Percentiles rank a stretch among this genome's conserved stretches.
These are phyloP conservation scores for Auriscalpium orientale DNA, from an alignment of 768 basidiomycete species.

Conservation along the genomic window DNA sequence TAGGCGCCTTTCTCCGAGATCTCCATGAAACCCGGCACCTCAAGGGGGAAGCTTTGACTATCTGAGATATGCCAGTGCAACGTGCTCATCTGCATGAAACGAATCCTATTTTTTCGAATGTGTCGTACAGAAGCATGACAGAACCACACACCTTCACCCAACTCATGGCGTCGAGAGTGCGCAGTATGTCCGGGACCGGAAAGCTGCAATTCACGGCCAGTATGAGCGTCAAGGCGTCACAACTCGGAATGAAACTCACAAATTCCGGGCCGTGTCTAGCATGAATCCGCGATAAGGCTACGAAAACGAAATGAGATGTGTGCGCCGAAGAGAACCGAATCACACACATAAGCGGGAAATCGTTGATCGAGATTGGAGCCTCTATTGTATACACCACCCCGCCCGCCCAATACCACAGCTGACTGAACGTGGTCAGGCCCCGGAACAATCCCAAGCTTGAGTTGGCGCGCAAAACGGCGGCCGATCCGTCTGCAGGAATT, in stretches of 20 bases:
- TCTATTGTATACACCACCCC: constrained; percentile 44
- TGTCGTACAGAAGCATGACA: not conserved
- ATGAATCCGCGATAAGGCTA: constrained; percentile 71
- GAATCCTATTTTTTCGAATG: not conserved
- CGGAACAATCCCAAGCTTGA: constrained; percentile 61
- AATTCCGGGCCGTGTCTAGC: constrained; percentile 76
- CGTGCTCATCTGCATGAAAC: constrained; percentile 1
- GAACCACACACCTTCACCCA: constrained; percentile 35
- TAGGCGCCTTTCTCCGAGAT: constrained; percentile 29
- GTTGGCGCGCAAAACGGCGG: constrained; percentile 50
- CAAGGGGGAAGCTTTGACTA: constrained; percentile 32
- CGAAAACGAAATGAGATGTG: not conserved
- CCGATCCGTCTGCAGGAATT: constrained; percentile 45
- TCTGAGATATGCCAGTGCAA: constrained; percentile 39
- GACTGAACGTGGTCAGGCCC: constrained; percentile 68
- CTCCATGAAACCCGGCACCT: constrained; percentile 23
- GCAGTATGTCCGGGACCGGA: constrained; percentile 29
- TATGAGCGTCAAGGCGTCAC: no score
- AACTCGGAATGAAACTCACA: constrained; percentile 25
- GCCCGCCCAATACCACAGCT: constrained; percentile 50
- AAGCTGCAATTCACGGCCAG: constrained; percentile 20
- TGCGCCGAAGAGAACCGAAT: not conserved
- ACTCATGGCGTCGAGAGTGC: constrained; percentile 46
- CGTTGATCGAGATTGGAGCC: constrained; percentile 52
- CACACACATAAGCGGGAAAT: constrained; percentile 54